Conservation (phyloP, 495 filamentous ascomycete genomes). For the Neurospora sp. region DNA sequence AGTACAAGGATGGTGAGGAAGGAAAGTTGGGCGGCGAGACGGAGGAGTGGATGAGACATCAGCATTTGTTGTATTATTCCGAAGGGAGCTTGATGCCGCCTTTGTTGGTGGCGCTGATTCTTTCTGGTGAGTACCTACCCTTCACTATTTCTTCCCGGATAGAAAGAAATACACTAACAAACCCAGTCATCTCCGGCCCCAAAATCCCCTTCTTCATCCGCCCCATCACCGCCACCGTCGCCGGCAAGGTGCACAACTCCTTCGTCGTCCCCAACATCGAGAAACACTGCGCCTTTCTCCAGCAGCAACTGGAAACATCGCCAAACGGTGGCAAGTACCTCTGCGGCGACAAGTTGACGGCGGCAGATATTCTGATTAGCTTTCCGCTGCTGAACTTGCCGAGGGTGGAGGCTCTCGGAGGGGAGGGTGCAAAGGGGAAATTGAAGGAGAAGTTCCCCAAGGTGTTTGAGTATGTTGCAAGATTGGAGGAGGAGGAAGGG, state of each 20-base stretch:
- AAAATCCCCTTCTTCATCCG: constrained; percentile 78
- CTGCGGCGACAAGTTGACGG: constrained; percentile 61
- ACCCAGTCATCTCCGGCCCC: constrained; percentile 41
- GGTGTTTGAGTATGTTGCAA: constrained; percentile 51
- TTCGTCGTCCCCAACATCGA: constrained; percentile 57
- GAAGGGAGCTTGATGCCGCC: constrained; percentile 41
- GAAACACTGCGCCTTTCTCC: constrained; percentile 60
- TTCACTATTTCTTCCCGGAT: background rate
- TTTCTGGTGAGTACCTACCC: constrained; percentile 3
- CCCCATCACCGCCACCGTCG: constrained; percentile 58
- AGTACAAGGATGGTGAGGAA: constrained; percentile 47
- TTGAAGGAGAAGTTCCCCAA: constrained; percentile 25
- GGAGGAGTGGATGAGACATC: constrained; percentile 65
- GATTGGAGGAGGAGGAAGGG: constrained; percentile 49
- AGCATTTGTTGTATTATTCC: constrained; percentile 72
- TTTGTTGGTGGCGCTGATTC: constrained; percentile 8
- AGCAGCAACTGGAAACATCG: constrained; percentile 56
- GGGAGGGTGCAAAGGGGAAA: background rate
- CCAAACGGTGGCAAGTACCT: constrained; percentile 49
- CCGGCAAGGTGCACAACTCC: constrained; percentile 44
- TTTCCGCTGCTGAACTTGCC: constrained; percentile 52
- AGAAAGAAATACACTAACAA: background rate
- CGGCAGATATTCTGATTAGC: constrained; percentile 71
- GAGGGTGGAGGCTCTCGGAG: constrained; percentile 48
- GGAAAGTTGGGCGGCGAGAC: constrained; percentile 55